Evolutionary conservation across 371 early-diverging fungal genomes (phyloP).

Genomic region (Zancudomyces culisetae): DNA sequence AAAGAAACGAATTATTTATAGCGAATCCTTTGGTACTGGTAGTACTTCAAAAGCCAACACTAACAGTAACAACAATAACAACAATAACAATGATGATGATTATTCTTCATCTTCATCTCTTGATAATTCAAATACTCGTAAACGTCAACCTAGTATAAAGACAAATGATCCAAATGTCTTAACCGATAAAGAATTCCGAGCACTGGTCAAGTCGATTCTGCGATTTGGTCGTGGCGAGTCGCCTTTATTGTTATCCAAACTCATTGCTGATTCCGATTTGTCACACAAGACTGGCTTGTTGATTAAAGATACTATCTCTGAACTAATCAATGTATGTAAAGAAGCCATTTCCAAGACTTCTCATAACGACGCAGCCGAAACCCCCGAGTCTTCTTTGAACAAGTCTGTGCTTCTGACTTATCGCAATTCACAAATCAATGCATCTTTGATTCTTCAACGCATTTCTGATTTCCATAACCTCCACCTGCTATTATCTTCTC

Average conservation of each 20-base stretch:
- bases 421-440: slow-evolving; percentile 68
- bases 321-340: slow-evolving; percentile 52
- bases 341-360: slow-evolving; percentile 31
- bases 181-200: slow-evolving; percentile 57
- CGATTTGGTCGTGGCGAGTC: slow-evolving; percentile 71
- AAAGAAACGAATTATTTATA: slow-evolving; percentile 23
- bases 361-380: slow-evolving; percentile 13
- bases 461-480: slow-evolving; percentile 16
- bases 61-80: slow-evolving; percentile 2
- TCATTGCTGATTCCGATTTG: slow-evolving; percentile 59
- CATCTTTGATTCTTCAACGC: slow-evolving; percentile 29
- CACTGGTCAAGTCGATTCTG: slow-evolving; percentile 53
- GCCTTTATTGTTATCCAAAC: too few species aligned
- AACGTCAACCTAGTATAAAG: not conserved
- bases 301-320: slow-evolving; percentile 32
- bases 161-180: slow-evolving; percentile 23
- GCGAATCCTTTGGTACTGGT: too few species aligned
- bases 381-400: slow-evolving; percentile 23
- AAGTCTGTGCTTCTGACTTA: slow-evolving; percentile 64
- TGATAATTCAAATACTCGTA: not conserved
- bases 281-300: slow-evolving; percentile 41
- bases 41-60: too few species aligned
- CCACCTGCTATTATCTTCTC: too few species aligned
- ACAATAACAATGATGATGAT: slow-evolving; percentile 11
- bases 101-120: slow-evolving; percentile 9